phyloP scores from a whole-genome alignment of 148 eudicot species.

The Suaeda aralocaspica region DNA sequence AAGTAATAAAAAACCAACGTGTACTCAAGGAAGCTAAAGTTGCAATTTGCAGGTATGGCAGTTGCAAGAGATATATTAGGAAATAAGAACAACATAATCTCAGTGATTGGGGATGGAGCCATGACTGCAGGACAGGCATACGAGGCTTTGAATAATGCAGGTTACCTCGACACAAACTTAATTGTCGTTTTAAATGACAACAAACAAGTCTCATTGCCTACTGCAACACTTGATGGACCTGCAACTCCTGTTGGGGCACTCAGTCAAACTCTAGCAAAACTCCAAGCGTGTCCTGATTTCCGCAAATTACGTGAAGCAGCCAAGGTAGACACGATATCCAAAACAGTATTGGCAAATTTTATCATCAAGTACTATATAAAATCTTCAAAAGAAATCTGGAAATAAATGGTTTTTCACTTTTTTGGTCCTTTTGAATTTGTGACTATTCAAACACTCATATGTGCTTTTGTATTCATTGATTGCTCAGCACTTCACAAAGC shows the following conservation, averaged over 20 bases:
- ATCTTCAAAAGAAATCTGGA: no score
- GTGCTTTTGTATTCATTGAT: no score
- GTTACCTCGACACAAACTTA: slow-evolving; percentile 60
- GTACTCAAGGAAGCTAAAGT: no score
- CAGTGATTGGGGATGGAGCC: slow-evolving; percentile 82
- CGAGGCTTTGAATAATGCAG: slow-evolving; percentile 81
- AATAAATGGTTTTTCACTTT: no score
- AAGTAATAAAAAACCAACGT: no score
- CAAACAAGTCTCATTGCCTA: slow-evolving; percentile 71
- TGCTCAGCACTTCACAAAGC: no score
- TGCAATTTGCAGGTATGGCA: slow-evolving; percentile 52
- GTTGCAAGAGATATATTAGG: slow-evolving; percentile 72
- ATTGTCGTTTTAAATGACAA: slow-evolving; percentile 68
- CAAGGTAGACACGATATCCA: slow-evolving; percentile 30
- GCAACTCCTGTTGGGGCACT: slow-evolving; percentile 80
- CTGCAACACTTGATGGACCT: slow-evolving; percentile 74
- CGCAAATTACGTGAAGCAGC: slow-evolving; percentile 68
- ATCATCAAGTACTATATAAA: no score
- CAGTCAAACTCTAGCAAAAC: slow-evolving; percentile 49
- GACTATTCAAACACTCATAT: no score
- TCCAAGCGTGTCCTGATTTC: slow-evolving; percentile 55
- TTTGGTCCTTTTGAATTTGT: no score
- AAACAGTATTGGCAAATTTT: no score
- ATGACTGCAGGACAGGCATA: slow-evolving; percentile 92
- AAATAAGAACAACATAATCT: slow-evolving; percentile 49